Evolutionary conservation across 1,139 yeast species (phyloP), one percentile per base, ranked within the genome.

Genomic region (Magnusiomyces ingens): DNA sequence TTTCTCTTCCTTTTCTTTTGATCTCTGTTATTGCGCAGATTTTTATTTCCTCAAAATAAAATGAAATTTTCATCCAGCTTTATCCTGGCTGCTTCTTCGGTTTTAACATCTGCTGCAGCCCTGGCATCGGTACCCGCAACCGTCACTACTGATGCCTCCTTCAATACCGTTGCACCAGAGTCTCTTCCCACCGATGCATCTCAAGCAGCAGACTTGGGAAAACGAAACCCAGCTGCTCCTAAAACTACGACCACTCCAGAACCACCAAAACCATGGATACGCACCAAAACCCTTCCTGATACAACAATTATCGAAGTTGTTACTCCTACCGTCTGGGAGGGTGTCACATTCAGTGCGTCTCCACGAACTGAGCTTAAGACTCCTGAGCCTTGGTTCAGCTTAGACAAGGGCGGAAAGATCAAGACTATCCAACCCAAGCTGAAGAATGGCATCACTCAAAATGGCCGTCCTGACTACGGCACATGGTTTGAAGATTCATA

Each of bases 321-420:
- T 40, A 80, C 83, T 0, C 96, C 96, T 13, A 82, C 91, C 0
- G 88, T 87, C 41, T 78, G 88, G 63, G 88, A 80, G 35, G 93
- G 93, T 21, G 87, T 89, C 51, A 86, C 95, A 0, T 84, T 89
- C 65, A 78, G 82, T 55, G 88, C 84, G 12, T 80, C 82, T 62
- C 95, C 95, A 1, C 80, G 87, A 0, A 67, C 64, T 2, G 69
- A 70, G 8, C 79, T 84, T 10, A 80, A 87, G 19, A 74, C 84
- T 58, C 75, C 86, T 57, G 81, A 82, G 58, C 86, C 85, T n/a
- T 89, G 96, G 96, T 74, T 89, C 49, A 78, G 88, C 1, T 74
- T 89, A 62, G 77, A 88, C 54, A 82, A 84, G 58, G 80, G 84
- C 57, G 96, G 96, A 8, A 68, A 77, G n/a, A 94, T 96, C 52